Base-by-base conservation (phyloP, 208 protist genomes). In the Strigomonas culicis region DNA sequence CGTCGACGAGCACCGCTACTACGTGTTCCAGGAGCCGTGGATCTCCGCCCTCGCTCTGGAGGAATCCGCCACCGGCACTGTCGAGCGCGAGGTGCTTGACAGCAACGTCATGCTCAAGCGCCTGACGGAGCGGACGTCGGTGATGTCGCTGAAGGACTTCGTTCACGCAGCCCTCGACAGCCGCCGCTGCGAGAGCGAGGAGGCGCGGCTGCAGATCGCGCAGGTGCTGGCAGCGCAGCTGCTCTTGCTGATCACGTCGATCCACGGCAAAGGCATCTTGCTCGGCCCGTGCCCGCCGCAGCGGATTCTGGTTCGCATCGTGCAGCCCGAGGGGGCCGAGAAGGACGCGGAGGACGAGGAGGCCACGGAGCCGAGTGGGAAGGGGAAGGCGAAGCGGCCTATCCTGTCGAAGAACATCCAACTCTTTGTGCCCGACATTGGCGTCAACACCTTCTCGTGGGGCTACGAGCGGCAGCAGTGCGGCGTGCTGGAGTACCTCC, bases 391-490 rank as follows among this genome's bases (percentile, higher is more conserved):
- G 34, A 63, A 64, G 28, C 49, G 60, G 0, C n/a, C 63, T 25
- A 64, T 84, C 51, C 56, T 50, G 30, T 81, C 74, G 53, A 46
- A 74, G 30, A 57, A 77, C 64, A 74, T 93, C 31, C 81, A 89
- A 58, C 63, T 94, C 19, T 84, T 91, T 51, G 70, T 92, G 59
- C 74, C 75, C 19, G 76, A 80, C 41, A 59, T 92, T 30, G 86
- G 86, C 49, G 70, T 93, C 59, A 79, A 83, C 59, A 80, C 84
- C 27, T 49, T 72, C 50, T 74, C 84, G 6, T 95, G 86, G 86
- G 68, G 75, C 52, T 95, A 89, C 71, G 82, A 90, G 67, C 80
- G 86, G 15, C 89, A 95, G 74, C 89, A 95, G 75, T 86, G 78
- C 55, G 85, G 89, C 56, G 82, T 90, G 31, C 63, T 95, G 13